phyloP scores from a whole-genome alignment of 108 stramenopile species.

The Licmophora abbreviata region DNA sequence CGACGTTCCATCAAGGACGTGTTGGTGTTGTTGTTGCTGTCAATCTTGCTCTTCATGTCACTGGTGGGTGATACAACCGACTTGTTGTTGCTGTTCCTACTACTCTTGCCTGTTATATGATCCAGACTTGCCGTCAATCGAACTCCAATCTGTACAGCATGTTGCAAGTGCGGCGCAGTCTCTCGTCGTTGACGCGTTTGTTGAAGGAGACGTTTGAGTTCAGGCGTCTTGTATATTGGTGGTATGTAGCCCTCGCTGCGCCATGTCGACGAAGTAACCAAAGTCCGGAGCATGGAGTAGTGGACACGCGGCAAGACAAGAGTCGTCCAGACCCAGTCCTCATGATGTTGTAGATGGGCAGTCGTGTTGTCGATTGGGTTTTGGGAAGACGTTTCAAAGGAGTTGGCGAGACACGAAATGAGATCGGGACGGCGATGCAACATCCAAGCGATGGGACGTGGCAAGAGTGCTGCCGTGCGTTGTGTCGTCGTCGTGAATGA shows the following conservation, averaged over 20 bases:
- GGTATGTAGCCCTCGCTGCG: conserved; percentile 4
- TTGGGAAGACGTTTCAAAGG: too few species aligned
- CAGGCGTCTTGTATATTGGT: conserved; percentile 10
- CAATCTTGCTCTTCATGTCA: too few species aligned
- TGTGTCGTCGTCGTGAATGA: too few species aligned
- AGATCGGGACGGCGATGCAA: background rate
- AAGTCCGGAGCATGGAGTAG: conserved; percentile 41
- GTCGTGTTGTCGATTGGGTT: too few species aligned
- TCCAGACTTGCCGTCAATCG: conserved; percentile 53
- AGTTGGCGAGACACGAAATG: background rate
- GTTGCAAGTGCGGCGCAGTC: conserved; percentile 27
- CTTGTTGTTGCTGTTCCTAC: too few species aligned
- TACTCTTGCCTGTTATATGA: conserved; percentile 19
- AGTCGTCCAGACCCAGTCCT: conserved; percentile 41
- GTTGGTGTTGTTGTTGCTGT: too few species aligned
- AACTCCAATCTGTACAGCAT: conserved; percentile 57
- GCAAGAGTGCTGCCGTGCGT: too few species aligned
- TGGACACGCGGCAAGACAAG: conserved; percentile 39
- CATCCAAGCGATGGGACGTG: background rate
- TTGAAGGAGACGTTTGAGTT: conserved; percentile 32
- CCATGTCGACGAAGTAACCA: conserved; percentile 12
- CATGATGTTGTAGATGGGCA: too few species aligned
- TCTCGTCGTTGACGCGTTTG: too few species aligned
- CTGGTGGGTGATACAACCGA: too few species aligned
- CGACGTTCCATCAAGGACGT: conserved; percentile 40